Evolutionary conservation across 768 basidiomycete genomes (phyloP).

Genomic region (Gymnopilus dilepis): DNA sequence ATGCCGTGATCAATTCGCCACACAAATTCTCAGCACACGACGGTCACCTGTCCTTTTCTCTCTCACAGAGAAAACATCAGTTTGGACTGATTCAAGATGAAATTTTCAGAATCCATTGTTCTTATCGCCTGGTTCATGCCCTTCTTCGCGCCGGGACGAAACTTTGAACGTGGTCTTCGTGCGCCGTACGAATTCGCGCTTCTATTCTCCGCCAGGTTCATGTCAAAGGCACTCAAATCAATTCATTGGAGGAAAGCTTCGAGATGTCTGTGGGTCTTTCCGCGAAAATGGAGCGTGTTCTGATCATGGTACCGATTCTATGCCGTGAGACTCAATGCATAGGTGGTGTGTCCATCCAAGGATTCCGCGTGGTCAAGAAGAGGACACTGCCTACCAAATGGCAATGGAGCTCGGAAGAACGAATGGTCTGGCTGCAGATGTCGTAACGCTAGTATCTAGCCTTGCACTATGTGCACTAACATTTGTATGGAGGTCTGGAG

Average conservation of each 20-base stretch:
- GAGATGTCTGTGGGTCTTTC: background rate
- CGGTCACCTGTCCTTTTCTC: background rate
- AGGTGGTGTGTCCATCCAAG: background rate
- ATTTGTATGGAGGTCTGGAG: background rate
- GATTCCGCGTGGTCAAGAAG: background rate
- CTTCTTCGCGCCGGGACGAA: background rate
- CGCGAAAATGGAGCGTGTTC: background rate
- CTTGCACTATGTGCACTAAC: background rate
- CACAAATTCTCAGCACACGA: background rate
- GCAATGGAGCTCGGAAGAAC: background rate
- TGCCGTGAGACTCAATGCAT: background rate
- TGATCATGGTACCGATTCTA: background rate
- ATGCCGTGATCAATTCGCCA: slow-evolving; percentile 5
- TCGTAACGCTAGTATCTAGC: background rate
- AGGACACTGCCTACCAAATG: background rate
- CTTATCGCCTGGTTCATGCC: background rate
- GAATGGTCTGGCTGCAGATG: background rate
- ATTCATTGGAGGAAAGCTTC: background rate
- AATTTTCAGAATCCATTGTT: background rate
- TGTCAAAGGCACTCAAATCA: background rate
- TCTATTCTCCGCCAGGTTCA: background rate
- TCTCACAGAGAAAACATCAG: background rate
- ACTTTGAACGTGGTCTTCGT: background rate
- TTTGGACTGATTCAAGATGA: background rate
- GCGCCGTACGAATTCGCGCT: background rate